Percentiles rank a stretch among this genome's conserved stretches.
These are phyloP conservation scores for Aegilops speltoides DNA, from an alignment of 176 grass and related monocot genomes.

Conservation along the genomic window DNA sequence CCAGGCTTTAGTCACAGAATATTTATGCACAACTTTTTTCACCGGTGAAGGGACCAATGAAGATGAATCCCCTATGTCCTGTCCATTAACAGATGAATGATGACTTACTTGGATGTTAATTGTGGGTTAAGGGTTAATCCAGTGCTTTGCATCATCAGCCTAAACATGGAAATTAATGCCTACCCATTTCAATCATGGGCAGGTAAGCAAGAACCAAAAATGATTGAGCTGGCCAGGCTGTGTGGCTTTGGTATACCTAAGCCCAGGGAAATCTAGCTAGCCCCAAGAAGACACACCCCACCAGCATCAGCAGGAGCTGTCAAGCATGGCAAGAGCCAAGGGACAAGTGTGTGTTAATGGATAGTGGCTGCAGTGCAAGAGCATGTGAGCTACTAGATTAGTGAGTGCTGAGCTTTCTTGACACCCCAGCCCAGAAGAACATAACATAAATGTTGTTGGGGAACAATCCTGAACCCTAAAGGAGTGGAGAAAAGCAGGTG, in stretches of 20 bases:
- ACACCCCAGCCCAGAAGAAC: background rate
- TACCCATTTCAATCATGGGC: conserved; percentile 11
- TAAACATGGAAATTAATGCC: background rate
- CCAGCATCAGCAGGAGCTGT: conserved; percentile 30
- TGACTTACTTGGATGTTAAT: background rate
- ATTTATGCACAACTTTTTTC: background rate
- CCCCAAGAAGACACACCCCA: conserved; percentile 25
- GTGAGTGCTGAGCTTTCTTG: background rate
- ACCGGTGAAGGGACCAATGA: background rate
- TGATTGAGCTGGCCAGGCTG: conserved; percentile 25
- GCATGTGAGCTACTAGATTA: conserved; percentile 14
- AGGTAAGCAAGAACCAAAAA: background rate
- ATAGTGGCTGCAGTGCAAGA: conserved; percentile 30
- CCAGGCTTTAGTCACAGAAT: background rate
- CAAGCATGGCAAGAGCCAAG: conserved; percentile 25
- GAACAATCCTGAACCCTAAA: conserved; percentile 51
- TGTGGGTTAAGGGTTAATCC: background rate
- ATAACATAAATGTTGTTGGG: conserved; percentile 41
- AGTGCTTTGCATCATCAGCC: background rate
- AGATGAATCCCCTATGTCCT: background rate
- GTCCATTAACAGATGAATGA: background rate
- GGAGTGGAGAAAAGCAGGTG: conserved; percentile 59
- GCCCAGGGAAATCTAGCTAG: conserved; percentile 28
- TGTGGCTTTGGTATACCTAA: conserved; percentile 19
- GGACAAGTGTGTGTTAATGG: conserved; percentile 6